Evolutionary conservation across 83 land plant species (phyloP), one percentile per base, ranked within the genome.

Genomic region (Larix sibirica): DNA sequence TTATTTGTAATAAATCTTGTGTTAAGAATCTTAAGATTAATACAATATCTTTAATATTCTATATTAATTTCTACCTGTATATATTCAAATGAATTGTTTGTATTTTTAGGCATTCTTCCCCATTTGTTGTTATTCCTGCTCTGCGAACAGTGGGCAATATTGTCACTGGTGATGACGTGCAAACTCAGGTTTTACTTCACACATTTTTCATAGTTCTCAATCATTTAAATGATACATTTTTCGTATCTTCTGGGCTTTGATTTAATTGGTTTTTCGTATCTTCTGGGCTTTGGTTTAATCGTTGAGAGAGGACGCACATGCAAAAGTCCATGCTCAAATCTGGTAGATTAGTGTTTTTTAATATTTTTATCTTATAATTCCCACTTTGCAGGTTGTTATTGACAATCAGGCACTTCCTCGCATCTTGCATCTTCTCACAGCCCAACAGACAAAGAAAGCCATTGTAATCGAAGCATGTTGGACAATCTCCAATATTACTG

Each of bases 401-500:
- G 87, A 85, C 82, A 76, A 85, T 74, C 79, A 81, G 76, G 91
- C 85, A 54, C 88, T 91, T n/a, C 90, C 90, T 26, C 82, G 80
- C 61, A 83, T 91, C 24, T 70, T 87, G 82, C 36, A 33, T 1
- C 81, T 70, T 74, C 88, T 91, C 36, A 54, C 87, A 69, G 82
- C 83, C 3, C 21, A 81, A 18, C 85, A 81, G 59, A 79, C 85
- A 24, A 91, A 91, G 91, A 91, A 89, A 68, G 87, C 86, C 82
- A 91, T 89, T 33, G 87, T 85, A 67, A 91, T 84, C 80, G 93
- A 91, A 84, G 93, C 91, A 77, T 91, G 93, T 79, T 89, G 91
- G 91, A 91, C 93, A 26, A 91, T 89, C 36, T 91, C 93, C 58
- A 91, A 91, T 77, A 91, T 91, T 79, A 87, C 93, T 50, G 93